These are phyloP conservation scores for Corynespora cassiicola DNA, from an alignment of 2,329 filamentous ascomycete genomes.

Conservation along the genomic window DNA sequence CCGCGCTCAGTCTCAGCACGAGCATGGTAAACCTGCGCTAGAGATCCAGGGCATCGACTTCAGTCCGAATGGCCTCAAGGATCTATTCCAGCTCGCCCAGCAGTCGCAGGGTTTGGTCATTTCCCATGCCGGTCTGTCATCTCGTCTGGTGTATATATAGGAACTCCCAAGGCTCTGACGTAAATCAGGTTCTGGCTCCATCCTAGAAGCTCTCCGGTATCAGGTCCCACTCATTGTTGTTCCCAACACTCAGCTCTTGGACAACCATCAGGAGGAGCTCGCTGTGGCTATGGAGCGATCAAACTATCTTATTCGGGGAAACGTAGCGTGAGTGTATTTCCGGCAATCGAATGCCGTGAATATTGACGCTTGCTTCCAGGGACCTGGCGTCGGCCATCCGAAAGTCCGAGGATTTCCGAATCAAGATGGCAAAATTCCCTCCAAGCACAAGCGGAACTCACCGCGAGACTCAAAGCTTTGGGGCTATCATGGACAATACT, in stretches of 20 bases:
- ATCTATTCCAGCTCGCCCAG: constrained; percentile 63
- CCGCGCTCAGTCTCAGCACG: constrained; percentile 15
- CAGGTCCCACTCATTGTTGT: constrained; percentile 85
- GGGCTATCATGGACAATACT: constrained; percentile 44
- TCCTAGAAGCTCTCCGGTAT: constrained; percentile 80
- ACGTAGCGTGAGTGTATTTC: constrained; percentile 64
- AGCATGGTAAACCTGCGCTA: constrained; percentile 18
- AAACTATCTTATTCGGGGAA: constrained; percentile 78
- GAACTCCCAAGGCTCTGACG: neutral
- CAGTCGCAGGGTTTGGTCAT: constrained; percentile 76
- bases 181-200: constrained; percentile 79
- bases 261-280: constrained; percentile 91
- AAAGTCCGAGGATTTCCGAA: constrained; percentile 52
- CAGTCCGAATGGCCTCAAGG: constrained; percentile 63
- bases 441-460: constrained; percentile 43
- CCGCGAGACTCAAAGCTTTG: constrained; percentile 43
- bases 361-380: constrained; percentile 33
- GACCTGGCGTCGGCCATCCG: constrained; percentile 55
- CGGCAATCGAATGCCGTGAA: constrained; percentile 6
- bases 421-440: constrained; percentile 40
- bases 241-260: constrained; percentile 79
- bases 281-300: constrained; percentile 76
- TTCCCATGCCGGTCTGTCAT: constrained; percentile 79
- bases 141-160: neutral
- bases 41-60: constrained; percentile 70